Base-by-base conservation (phyloP, 345 rosid genomes). In the Kernera saxatilis region DNA sequence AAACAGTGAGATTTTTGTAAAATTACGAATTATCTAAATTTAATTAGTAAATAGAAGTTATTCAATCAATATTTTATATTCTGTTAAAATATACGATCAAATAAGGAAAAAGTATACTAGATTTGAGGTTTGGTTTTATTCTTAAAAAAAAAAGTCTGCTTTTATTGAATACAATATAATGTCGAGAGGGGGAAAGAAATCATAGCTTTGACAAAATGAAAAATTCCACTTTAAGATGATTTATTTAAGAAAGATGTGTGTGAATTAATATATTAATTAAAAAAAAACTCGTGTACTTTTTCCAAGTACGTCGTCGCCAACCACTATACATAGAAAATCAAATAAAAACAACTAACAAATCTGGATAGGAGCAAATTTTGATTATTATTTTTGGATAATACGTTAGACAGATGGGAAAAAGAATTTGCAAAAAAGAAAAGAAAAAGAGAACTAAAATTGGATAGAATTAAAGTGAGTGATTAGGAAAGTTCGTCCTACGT, bases 391-490 rank as follows among this genome's bases (percentile, higher is more conserved):
- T 57, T 64, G 60, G 67, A 37, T 27, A 73, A 26, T 48, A 48
- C 37, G 17, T 14, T 59, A 13, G 26, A 32, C 30, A 40, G 36
- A 21, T 2, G 21, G 5, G 15, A 22, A 39, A 15, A n/a, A 3
- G 0, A 37, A 59, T 35, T 18, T 15, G 29, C 15, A 13, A 62
- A 30, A 45, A 53, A 39, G 12, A 4, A 3, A 2, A 17, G 22
- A 40, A 33, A 48, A 12, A 17, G 0, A 15, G 3, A 30, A 37
- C 3, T n/a, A 43, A 52, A 46, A 22, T 11, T 49, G 64, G 74
- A 75, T 69, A 69, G 9, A 75, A 61, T 33, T 5, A 52, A 75
- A 75, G 73, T 60, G 36, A 32, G 74, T 59, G 78, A 68, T 75
- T 18, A 25, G 70, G 69, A 69, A 66, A 52, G 3, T n/a, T 35